Evolutionary conservation across 202 grass and related monocot genomes (phyloP), one percentile per base, ranked within the genome.

Genomic region (Dendrocalamus latiflorus): DNA sequence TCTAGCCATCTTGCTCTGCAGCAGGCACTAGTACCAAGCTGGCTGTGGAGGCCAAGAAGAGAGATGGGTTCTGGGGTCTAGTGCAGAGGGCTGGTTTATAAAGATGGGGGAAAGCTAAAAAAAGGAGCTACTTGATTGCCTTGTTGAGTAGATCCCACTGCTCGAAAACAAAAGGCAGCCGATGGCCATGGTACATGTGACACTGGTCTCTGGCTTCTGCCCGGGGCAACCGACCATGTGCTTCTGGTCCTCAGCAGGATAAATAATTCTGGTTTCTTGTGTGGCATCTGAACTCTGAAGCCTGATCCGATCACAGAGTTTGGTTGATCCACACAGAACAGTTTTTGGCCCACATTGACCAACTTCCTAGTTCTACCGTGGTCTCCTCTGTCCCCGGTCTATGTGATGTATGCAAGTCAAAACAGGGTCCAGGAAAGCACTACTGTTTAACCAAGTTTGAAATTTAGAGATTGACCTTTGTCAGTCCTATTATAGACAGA

Each of bases 171-270:
- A 50, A 28, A 30, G 65, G 9, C 16, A 11, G 42, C 26, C 43
- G 21, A 36, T 72, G 83, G 39, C 48, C 65, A 61, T 78, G 60
- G 64, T 54, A 7, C 85, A 80, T 81, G 60, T 75, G 77, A 61
- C 39, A 39, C 8, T 21, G 73, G 73, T 56, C 78, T 61, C 22
- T 89, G 53, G 62, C 81, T 89, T 89, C 69, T 26, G 5, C 33
- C 76, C 53, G 41, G 77, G 76, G 81, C 76, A 89, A 89, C 75
- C 76, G 76, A 51, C 81, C 86, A 84, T 80, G 76, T 89, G 86
- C 55, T 30, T 9, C n/a, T 78, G 65, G 39, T 43, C 50, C 59
- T 28, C 65, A 34, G 18, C 56, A 47, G 24, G 16, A 42, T 68
- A 72, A 45, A 77, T 3, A 77, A 63, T 50, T 70, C 6, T 50